Base-by-base conservation (phyloP, 495 filamentous ascomycete genomes). In the Aspergillus conjunctus region DNA sequence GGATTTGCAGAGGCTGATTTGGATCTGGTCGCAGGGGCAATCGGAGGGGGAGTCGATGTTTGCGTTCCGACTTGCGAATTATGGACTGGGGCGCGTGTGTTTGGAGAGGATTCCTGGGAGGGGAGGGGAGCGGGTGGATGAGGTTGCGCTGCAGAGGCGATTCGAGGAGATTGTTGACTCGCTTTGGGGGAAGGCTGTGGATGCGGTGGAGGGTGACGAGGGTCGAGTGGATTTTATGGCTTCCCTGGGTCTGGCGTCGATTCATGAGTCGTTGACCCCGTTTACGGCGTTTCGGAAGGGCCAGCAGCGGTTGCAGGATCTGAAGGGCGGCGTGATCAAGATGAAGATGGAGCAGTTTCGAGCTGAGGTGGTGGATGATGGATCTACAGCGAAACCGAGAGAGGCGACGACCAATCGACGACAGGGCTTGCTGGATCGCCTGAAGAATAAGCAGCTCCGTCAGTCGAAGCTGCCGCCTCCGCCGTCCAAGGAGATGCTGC, bases 271-370 rank as follows among this genome's bases (percentile, higher is more conserved):
- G 14, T 71, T 80, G 57, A 70, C 74, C 8, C 78, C 78, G 0
- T 74, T 79, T 41, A 70, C 74, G 7, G 56, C 71, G 6, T 74
- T 79, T 56, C 72, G 76, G 15, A 78, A 77, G 58, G 78, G 78
- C 6, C 77, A 79, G 63, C 77, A 79, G 66, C 73, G 78, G 39
- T 62, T 80, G 49, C 78, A 80, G 56, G 78, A 80, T 57, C 39
- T 80, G 64, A 75, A 68, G 66, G 72, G 73, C 11, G 76, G 76
- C 43, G 66, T 79, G 7, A 74, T 79, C 20, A 75, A 72, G 51
- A 51, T 75, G 61, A 80, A 76, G 48, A 73, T 71, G 10, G 74
- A 79, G 56, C 71, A 61, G 46, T 43, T 75, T 50, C 66, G 67
- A 18, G 57, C 71, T 1, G 66, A 69, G n/a, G 33, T 49, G 5